A percentile compares a stretch with the other conserved stretches of the same genome.
Conservation (phyloP, 2,329 filamentous ascomycete species). For the Fusarium illudens region DNA sequence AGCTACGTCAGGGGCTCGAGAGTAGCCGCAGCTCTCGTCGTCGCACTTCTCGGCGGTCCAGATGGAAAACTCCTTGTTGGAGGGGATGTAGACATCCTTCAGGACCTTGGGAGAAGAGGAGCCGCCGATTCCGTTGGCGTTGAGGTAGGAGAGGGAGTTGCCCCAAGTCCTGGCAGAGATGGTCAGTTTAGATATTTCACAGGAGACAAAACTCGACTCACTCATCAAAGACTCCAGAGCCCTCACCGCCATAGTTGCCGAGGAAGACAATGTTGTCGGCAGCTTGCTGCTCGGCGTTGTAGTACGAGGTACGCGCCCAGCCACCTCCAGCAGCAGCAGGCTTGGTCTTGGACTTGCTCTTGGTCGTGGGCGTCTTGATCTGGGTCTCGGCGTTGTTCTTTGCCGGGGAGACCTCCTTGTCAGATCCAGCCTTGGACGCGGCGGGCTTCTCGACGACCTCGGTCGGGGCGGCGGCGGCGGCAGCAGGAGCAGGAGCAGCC, state of each 20-base stretch:
- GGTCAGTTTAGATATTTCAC: constrained; percentile 13
- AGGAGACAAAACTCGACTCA: constrained; percentile 41
- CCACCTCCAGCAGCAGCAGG: constrained; percentile 37
- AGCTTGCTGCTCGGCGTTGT: constrained; percentile 51
- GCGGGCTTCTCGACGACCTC: background rate
- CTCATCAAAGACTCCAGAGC: constrained; percentile 55
- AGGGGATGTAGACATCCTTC: constrained; percentile 50
- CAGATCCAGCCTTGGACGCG: background rate
- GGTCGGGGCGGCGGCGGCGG: constrained; percentile 15
- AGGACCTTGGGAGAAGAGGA: constrained; percentile 52
- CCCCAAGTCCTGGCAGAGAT: constrained; percentile 50
- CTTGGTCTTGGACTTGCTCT: constrained; percentile 13
- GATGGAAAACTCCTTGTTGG: constrained; percentile 57
- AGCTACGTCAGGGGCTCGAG: constrained; percentile 54
- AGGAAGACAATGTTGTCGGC: constrained; percentile 59
- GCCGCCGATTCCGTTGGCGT: constrained; percentile 51
- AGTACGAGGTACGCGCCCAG: constrained; percentile 57
- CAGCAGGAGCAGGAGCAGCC: constrained; percentile 24
- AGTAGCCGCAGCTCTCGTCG: constrained; percentile 52
- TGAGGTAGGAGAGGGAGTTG: constrained; percentile 57
- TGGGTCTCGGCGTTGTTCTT: constrained; percentile 14
- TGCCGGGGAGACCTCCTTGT: constrained; percentile 1
- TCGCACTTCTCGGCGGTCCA: constrained; percentile 56
- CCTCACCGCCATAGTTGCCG: constrained; percentile 56
- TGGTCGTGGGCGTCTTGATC: constrained; percentile 20